These are phyloP conservation scores for Jamesozyma rosinii DNA, from an alignment of 805 yeast genomes.

Conservation along the genomic window DNA sequence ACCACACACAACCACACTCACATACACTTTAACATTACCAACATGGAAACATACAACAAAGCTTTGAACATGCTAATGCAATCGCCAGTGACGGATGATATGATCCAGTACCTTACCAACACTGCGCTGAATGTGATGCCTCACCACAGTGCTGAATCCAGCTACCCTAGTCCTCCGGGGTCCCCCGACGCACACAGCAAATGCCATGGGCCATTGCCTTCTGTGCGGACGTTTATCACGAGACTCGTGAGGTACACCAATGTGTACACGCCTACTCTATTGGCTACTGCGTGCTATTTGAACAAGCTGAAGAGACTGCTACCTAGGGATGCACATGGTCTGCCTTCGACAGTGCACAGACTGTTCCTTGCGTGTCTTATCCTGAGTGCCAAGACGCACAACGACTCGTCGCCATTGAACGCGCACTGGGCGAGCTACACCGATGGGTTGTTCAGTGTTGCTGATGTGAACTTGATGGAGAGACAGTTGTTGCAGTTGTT, in stretches of 20 bases:
- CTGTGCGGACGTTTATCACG: constrained; percentile 65
- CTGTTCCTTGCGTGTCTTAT: constrained; percentile 67
- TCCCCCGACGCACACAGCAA: constrained; percentile 23
- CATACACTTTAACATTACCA: no score
- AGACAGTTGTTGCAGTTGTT: constrained; percentile 59
- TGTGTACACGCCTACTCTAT: constrained; percentile 70
- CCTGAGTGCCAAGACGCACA: constrained; percentile 63
- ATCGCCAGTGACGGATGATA: constrained; percentile 64
- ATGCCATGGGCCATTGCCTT: constrained; percentile 38
- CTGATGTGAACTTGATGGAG: constrained; percentile 74
- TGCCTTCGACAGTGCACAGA: constrained; percentile 73
- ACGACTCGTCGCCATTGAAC: constrained; percentile 71
- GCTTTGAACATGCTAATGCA: constrained; percentile 52
- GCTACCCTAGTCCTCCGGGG: constrained; percentile 20
- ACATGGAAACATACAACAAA: constrained; percentile 33
- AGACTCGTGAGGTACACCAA: constrained; percentile 64
- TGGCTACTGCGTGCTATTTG: constrained; percentile 63
- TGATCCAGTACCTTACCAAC: constrained; percentile 61
- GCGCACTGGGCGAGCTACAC: constrained; percentile 73
- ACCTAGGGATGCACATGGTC: constrained; percentile 65
- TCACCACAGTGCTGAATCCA: constrained; percentile 31
- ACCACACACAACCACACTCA: no score
- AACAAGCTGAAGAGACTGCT: constrained; percentile 50
- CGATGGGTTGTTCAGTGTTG: constrained; percentile 57
- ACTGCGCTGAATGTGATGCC: constrained; percentile 60